Percentiles rank a stretch among this genome's conserved stretches.
These are phyloP conservation scores for Meyerozyma elateridarum DNA, from an alignment of 1,139 yeast genomes.

Conservation along the genomic window DNA sequence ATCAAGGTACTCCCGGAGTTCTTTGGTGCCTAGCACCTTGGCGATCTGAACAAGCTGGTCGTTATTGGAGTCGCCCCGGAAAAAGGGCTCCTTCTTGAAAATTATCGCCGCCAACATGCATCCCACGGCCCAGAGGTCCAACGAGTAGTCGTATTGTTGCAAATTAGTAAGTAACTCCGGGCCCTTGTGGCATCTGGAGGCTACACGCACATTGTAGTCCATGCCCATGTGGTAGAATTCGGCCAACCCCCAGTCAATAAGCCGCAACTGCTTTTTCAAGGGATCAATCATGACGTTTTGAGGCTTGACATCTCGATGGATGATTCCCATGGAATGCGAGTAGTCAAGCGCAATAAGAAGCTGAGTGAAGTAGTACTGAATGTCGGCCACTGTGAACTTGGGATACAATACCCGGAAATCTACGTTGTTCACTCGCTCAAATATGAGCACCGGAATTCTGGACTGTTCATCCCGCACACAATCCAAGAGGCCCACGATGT, in stretches of 20 bases:
- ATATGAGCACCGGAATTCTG: slow-evolving; percentile 89
- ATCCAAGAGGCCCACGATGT: slow-evolving; percentile 75
- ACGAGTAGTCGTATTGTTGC: slow-evolving; percentile 88
- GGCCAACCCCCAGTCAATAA: slow-evolving; percentile 98
- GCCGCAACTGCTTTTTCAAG: slow-evolving; percentile 59
- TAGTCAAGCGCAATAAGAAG: slow-evolving; percentile 85
- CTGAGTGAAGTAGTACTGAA: slow-evolving; percentile 85
- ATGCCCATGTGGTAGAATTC: slow-evolving; percentile 95
- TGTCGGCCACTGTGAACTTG: slow-evolving; percentile 77
- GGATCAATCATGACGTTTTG: slow-evolving; percentile 99
- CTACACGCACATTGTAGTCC: slow-evolving; percentile 95
- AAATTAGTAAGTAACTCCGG: slow-evolving; percentile 94
- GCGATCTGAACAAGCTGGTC: slow-evolving; percentile 96
- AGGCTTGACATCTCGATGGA: slow-evolving; percentile 98
- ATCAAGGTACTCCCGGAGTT: slow-evolving; percentile 62
- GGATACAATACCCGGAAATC: slow-evolving; percentile 91
- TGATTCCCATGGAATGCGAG: slow-evolving; percentile 95
- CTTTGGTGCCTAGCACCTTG: slow-evolving; percentile 87
- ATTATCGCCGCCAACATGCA: slow-evolving; percentile 98
- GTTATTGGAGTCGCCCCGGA: slow-evolving; percentile 93
- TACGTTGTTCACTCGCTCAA: slow-evolving; percentile 84
- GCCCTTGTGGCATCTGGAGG: slow-evolving; percentile 96
- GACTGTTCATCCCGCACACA: slow-evolving; percentile 87
- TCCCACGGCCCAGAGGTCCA: slow-evolving; percentile 96
- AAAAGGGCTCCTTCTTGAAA: slow-evolving; percentile 93